Conservation (phyloP, 768 basidiomycete species). For the Bullera alba region DNA sequence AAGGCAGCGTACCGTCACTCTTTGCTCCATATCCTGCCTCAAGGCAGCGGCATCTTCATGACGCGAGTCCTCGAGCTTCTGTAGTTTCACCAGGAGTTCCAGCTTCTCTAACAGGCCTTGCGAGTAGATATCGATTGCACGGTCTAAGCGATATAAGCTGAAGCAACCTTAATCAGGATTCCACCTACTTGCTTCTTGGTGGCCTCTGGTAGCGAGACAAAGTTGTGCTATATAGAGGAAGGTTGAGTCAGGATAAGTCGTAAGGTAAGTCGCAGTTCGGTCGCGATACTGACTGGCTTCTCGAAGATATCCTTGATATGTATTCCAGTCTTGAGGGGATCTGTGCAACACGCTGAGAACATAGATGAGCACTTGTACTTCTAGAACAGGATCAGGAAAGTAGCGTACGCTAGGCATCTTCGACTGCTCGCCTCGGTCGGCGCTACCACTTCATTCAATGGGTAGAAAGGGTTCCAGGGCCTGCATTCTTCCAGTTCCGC, state of each 20-base stretch:
- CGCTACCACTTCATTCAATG: neutral
- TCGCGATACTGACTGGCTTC: slow-evolving; percentile 29
- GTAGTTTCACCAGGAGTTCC: no score
- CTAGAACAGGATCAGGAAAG: neutral
- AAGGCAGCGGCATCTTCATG: no score
- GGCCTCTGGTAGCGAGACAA: slow-evolving; percentile 14
- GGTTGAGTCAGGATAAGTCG: no score
- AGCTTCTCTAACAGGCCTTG: no score
- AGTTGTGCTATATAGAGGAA: slow-evolving; percentile 8
- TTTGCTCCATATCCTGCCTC: no score
- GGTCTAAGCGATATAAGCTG: no score
- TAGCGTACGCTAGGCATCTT: neutral
- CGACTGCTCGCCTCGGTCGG: neutral
- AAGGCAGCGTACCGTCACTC: no score
- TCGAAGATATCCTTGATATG: slow-evolving; percentile 21
- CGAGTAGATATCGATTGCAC: no score
- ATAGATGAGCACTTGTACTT: neutral
- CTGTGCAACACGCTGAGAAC: slow-evolving; percentile 14
- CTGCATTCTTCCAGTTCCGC: slow-evolving; percentile 13
- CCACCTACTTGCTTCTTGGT: slow-evolving; percentile 11
- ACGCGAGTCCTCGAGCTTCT: no score
- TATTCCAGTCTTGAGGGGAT: slow-evolving; percentile 29
- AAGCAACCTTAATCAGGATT: no score
- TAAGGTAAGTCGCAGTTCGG: no score
- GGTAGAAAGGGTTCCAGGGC: slow-evolving; percentile 4